These are phyloP conservation scores for Acarospora socialis DNA, from an alignment of 2,329 filamentous ascomycete genomes.

Conservation along the genomic window DNA sequence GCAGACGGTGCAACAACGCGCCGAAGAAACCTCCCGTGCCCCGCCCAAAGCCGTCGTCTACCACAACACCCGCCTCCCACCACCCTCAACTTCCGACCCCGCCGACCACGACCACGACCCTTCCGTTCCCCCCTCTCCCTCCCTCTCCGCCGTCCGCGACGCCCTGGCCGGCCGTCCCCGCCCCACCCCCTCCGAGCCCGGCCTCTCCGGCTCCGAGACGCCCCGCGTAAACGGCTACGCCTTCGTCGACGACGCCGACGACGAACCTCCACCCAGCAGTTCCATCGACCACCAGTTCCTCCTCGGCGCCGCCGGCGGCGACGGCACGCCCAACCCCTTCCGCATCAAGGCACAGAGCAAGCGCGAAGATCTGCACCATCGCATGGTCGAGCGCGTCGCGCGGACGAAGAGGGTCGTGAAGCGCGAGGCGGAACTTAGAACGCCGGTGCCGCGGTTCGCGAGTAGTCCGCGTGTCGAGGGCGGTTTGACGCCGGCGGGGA, in stretches of 20 bases:
- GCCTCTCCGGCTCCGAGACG: slow-evolving; percentile 56
- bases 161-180: slow-evolving; percentile 64
- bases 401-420: slow-evolving; percentile 52
- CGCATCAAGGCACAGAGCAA: slow-evolving; percentile 58
- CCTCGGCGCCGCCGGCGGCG: slow-evolving; percentile 24
- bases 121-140: slow-evolving; percentile 58
- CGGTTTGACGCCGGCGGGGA: slow-evolving; percentile 59
- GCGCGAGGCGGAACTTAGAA: slow-evolving; percentile 43
- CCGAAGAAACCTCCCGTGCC: slow-evolving; percentile 56
- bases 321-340: slow-evolving; percentile 59
- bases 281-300: slow-evolving; percentile 37
- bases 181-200: slow-evolving; percentile 45
- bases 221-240: slow-evolving; percentile 86
- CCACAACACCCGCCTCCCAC: slow-evolving; percentile 65
- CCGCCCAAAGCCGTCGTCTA: slow-evolving; percentile 67
- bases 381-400: slow-evolving; percentile 71
- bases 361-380: slow-evolving; percentile 68
- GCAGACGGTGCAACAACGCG: slow-evolving; percentile 50
- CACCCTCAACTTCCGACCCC: slow-evolving; percentile 22
- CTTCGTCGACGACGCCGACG: slow-evolving; percentile 80
- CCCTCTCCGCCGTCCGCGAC: slow-evolving; percentile 68
- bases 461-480: slow-evolving; percentile 45
- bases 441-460: slow-evolving; percentile 55
- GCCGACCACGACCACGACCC: slow-evolving; percentile 20
- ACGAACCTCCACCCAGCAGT: slow-evolving; percentile 29